phyloP scores from a whole-genome alignment of 345 rosid species.

The Moringa oleifera region DNA sequence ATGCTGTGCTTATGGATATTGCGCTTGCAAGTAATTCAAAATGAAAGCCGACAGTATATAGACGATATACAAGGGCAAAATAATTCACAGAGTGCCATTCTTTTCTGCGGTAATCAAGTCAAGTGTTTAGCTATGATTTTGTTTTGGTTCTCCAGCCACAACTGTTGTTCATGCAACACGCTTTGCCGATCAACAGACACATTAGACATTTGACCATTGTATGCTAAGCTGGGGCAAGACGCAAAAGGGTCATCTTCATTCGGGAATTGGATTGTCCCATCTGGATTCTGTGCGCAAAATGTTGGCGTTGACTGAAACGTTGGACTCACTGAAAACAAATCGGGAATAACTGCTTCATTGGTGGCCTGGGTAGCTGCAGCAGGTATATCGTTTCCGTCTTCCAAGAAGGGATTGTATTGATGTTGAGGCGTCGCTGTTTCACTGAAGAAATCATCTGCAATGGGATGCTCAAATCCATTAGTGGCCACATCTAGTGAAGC shows the following conservation, averaged over 20 bases:
- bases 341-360: constrained; percentile 8
- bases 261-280: neutral
- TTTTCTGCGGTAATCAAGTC: constrained; percentile 25
- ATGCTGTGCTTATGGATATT: too few relatives aligned
- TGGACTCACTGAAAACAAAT: constrained; percentile 32
- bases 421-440: constrained; percentile 5
- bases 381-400: constrained; percentile 22
- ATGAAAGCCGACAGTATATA: too few relatives aligned
- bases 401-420: constrained; percentile 47
- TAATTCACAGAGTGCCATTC: too few relatives aligned
- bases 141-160: constrained; percentile 72
- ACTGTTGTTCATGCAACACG: constrained; percentile 47
- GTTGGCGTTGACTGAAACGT: constrained; percentile 51
- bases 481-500: constrained; percentile 11
- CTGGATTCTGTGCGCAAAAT: constrained; percentile 19
- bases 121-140: constrained; percentile 61
- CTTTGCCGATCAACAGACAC: constrained; percentile 27
- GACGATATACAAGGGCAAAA: too few relatives aligned
- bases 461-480: neutral
- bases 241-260: constrained; percentile 46
- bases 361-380: neutral
- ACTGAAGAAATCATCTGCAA: neutral
- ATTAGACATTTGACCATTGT: neutral
- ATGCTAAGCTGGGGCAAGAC: constrained; percentile 21
- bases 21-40: too few relatives aligned